Base-by-base conservation (phyloP, 176 grass and related monocot genomes). In the Juncus inflexus region DNA sequence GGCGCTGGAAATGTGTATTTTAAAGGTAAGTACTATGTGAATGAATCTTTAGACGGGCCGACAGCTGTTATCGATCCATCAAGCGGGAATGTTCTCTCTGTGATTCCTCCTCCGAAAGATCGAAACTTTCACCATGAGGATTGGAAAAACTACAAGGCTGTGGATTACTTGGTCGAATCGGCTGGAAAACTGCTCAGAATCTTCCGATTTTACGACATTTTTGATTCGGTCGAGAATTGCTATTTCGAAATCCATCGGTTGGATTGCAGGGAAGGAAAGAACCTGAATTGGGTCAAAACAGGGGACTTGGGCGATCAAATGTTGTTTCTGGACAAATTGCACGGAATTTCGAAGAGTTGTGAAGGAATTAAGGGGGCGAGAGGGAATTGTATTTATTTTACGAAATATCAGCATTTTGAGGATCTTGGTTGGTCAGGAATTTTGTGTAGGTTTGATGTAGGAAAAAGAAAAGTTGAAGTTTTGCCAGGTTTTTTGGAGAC, bases 181-280 rank as follows among this genome's bases (percentile, higher is more conserved):
- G 41, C 9, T 7, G 51, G 37, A 55, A 36, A 52, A n/a, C 51
- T 70, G 37, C 6, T 57, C 49, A 68, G 36, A 57, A n/a, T 70
- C 3, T 57, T 70, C 40, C 66, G 52, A 38, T 12, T 55, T 38
- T 42, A 14, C 37, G 52, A 57, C 3, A 12, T 40, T n/a, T 12
- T 41, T 10, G 15, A 16, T 7, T 15, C 6, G 15, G 13, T 58
- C 51, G 7, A 40, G 37, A 70, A 14, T 6, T 36, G 9, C 3
- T 70, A 70, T 39, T 70, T 70, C n/a, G 66, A 70, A 55, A 70
- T 70, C 15, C 49, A 57, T 57, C 47, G 6, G 12, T 56, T 70
- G 12, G 66, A 55, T 69, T 40, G 10, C 9, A 7, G 35, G 4
- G 50, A 13, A 2, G 51, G 9, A 28, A 28, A 28, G 12, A 15